These are phyloP conservation scores for Keithomyces neogunnii DNA, from an alignment of 2,329 filamentous ascomycete genomes.

Conservation along the genomic window DNA sequence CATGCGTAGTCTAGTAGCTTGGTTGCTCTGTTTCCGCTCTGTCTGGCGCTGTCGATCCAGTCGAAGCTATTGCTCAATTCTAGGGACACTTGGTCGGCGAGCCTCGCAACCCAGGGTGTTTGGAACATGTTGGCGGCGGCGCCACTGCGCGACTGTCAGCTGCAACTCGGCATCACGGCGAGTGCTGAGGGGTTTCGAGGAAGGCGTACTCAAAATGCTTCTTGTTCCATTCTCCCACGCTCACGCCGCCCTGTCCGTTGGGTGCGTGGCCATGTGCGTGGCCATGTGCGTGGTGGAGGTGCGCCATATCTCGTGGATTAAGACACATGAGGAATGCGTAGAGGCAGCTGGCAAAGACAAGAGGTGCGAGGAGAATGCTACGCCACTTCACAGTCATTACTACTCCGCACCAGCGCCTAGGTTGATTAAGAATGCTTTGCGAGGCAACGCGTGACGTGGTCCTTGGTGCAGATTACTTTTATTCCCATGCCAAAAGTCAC, in stretches of 20 bases:
- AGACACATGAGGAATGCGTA: not conserved
- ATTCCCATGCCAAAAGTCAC: not conserved
- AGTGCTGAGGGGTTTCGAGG: not conserved
- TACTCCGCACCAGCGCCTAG: too few relatives aligned
- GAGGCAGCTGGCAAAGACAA: not conserved
- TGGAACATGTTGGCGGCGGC: constrained; percentile 10
- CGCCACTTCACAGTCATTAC: not conserved
- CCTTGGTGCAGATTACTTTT: not conserved
- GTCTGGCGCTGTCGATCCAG: constrained; percentile 16
- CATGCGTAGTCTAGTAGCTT: constrained; percentile 24
- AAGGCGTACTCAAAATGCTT: constrained; percentile 17
- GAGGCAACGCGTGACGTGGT: too few relatives aligned
- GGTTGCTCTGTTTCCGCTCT: not conserved
- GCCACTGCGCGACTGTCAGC: constrained; percentile 6
- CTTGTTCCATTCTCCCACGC: constrained; percentile 17
- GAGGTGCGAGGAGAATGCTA: not conserved
- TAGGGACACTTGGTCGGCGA: constrained; percentile 16
- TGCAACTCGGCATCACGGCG: too few relatives aligned
- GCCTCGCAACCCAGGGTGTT: constrained; percentile 16
- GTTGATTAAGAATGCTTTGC: too few relatives aligned
- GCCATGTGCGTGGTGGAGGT: not conserved
- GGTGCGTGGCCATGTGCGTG: not conserved
- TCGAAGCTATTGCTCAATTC: constrained; percentile 16
- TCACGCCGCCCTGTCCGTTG: not conserved
- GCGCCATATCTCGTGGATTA: not conserved